Conservation (phyloP, 352 stramenopile species). For the Globisporangium barbulae region DNA sequence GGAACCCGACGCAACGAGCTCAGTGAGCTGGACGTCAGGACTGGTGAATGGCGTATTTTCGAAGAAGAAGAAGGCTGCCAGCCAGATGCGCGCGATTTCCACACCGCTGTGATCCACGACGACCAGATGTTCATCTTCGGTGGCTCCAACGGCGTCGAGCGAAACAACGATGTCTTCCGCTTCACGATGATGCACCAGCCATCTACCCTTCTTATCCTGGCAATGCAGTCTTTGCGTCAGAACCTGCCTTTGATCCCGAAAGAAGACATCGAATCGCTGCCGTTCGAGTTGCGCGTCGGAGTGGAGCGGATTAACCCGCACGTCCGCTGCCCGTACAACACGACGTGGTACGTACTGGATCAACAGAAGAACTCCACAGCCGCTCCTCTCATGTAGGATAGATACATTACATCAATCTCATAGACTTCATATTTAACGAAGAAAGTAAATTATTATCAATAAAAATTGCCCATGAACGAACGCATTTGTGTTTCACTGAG, state of each 20-base stretch:
- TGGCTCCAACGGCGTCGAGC: conserved; percentile 78
- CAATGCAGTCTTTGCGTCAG: conserved; percentile 60
- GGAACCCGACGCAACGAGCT: conserved; percentile 66
- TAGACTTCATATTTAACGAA: conserved; percentile 46
- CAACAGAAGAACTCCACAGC: conserved; percentile 37
- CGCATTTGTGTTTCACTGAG: not conserved
- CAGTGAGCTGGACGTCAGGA: conserved; percentile 60
- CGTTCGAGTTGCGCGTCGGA: conserved; percentile 58
- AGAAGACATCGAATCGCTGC: conserved; percentile 45
- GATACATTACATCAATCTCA: not conserved
- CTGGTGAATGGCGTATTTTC: conserved; percentile 60
- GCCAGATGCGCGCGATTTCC: conserved; percentile 78
- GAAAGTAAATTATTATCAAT: conserved; percentile 37
- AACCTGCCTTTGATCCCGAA: conserved; percentile 36
- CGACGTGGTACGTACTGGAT: conserved; percentile 59
- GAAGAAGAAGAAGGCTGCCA: conserved; percentile 57
- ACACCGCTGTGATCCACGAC: conserved; percentile 72
- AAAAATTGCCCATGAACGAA: conserved; percentile 7
- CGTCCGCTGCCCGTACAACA: conserved; percentile 58
- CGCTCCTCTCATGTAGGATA: conserved; percentile 42
- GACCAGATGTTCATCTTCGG: conserved; percentile 81
- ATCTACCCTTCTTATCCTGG: conserved; percentile 60
- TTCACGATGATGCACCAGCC: conserved; percentile 60
- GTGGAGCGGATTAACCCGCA: conserved; percentile 74
- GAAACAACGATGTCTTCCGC: conserved; percentile 80